Percentiles rank a stretch among this genome's conserved stretches.
phyloP scores from a whole-genome alignment of 257 asterid species.

The Solanum gandarillasii region DNA sequence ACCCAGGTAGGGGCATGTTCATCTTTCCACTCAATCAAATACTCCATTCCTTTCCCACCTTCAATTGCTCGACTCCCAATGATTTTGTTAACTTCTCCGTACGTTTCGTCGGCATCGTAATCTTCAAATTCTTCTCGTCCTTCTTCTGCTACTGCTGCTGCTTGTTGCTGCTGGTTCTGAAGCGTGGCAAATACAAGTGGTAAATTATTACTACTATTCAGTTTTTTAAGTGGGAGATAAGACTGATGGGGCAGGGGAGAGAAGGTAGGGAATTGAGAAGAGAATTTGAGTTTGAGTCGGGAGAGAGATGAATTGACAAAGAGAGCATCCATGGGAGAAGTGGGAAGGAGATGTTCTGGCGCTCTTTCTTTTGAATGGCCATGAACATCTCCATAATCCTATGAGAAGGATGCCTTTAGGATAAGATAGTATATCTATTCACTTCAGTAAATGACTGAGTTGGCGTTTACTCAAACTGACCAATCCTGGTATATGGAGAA shows the following conservation, averaged over 20 bases:
- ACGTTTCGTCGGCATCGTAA: conserved; percentile 52
- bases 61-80: conserved; percentile 59
- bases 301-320: conserved; percentile 28
- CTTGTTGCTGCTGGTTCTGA: conserved; percentile 26
- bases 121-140: conserved; percentile 24
- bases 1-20: conserved; percentile 92
- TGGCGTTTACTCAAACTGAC: not conserved
- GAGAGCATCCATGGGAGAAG: conserved; percentile 7
- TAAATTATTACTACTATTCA: not conserved
- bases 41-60: conserved; percentile 61
- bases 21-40: conserved; percentile 87
- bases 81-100: conserved; percentile 74
- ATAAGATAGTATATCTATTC: not conserved
- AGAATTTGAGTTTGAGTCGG: conserved; percentile 49
- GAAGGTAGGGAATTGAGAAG: conserved; percentile 19
- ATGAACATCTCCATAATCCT: not conserved
- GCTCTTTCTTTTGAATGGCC: not conserved
- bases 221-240: conserved; percentile 11
- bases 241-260: conserved; percentile 14
- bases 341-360: not conserved
- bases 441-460: not conserved
- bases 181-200: conserved; percentile 35
- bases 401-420: not conserved
- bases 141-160: not conserved
- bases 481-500: too few species aligned